Percentiles rank a stretch among this genome's conserved stretches.
These are phyloP conservation scores for Cupressus sempervirens DNA, from an alignment of 75 land plant species.

Conservation along the genomic window DNA sequence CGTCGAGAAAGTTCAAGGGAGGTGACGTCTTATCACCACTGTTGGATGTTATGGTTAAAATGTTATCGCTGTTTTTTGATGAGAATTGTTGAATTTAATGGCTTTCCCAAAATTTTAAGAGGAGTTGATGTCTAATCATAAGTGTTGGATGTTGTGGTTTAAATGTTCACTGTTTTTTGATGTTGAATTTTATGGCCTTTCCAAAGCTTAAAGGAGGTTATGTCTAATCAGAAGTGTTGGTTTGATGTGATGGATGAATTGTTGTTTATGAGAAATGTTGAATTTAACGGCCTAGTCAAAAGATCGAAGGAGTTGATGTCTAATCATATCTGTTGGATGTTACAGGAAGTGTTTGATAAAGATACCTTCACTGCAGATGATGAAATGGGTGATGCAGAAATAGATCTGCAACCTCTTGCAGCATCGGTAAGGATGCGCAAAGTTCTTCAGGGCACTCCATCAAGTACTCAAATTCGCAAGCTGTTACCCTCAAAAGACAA, in stretches of 20 bases:
- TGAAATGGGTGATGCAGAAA: slow-evolving; percentile 62
- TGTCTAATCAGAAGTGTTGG: background rate
- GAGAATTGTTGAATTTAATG: too few species aligned
- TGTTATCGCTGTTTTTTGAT: too few species aligned
- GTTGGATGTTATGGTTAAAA: too few species aligned
- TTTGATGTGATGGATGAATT: too few species aligned
- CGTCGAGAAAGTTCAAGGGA: background rate
- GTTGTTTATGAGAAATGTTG: background rate
- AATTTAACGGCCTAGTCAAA: background rate
- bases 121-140: too few species aligned
- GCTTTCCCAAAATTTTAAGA: too few species aligned
- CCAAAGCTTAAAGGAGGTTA: too few species aligned
- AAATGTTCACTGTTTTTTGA: too few species aligned
- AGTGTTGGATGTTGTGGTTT: too few species aligned
- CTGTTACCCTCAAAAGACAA: slow-evolving; percentile 65
- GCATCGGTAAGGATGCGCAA: slow-evolving; percentile 43
- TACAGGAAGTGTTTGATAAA: slow-evolving; percentile 59
- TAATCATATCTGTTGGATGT: background rate
- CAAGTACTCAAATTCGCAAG: slow-evolving; percentile 55
- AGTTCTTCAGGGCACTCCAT: slow-evolving; percentile 24
- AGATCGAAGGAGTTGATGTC: background rate
- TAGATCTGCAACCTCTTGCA: slow-evolving; percentile 42
- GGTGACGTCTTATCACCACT: background rate
- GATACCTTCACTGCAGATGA: slow-evolving; percentile 62
- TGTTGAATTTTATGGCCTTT: too few species aligned